These are phyloP conservation scores for Epichloe aotearoae DNA, from an alignment of 2,329 filamentous ascomycete species.

Conservation along the genomic window DNA sequence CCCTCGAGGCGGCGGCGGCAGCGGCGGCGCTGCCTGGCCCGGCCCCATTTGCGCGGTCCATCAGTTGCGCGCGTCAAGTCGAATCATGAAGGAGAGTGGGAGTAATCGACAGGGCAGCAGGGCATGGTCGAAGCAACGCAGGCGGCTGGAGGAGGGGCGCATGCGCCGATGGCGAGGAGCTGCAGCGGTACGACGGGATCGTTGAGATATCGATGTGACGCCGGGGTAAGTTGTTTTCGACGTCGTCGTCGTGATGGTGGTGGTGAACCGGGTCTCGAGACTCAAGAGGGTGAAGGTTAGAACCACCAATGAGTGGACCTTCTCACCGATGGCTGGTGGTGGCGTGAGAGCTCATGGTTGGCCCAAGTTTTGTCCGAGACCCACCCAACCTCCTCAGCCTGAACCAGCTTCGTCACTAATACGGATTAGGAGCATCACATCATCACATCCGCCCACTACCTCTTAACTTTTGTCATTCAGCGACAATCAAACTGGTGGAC, in stretches of 20 bases:
- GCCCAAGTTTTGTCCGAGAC: constrained; percentile 19
- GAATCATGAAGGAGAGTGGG: constrained; percentile 10
- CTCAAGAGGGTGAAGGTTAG: not conserved
- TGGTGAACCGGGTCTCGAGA: not conserved
- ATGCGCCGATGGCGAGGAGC: constrained; percentile 2
- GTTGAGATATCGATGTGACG: constrained; percentile 18
- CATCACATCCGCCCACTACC: too few species aligned
- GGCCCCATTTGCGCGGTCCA: constrained; percentile 28
- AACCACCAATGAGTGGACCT: not conserved
- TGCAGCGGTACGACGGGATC: constrained; percentile 12
- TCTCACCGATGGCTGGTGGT: not conserved
- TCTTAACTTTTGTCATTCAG: too few species aligned
- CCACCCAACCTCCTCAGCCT: not conserved
- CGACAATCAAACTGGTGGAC: too few species aligned
- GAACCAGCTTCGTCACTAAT: too few species aligned
- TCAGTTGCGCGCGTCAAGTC: constrained; percentile 11
- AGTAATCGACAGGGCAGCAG: constrained; percentile 1
- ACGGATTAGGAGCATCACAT: too few species aligned
- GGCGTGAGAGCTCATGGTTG: not conserved
- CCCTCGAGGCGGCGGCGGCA: constrained; percentile 29
- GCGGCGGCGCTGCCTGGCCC: constrained; percentile 21
- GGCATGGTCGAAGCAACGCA: constrained; percentile 7
- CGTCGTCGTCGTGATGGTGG: not conserved
- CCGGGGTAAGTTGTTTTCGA: not conserved
- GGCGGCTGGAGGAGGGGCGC: not conserved